phyloP scores from a whole-genome alignment of 164 flowering plant species.

The Stephania cephalantha region DNA sequence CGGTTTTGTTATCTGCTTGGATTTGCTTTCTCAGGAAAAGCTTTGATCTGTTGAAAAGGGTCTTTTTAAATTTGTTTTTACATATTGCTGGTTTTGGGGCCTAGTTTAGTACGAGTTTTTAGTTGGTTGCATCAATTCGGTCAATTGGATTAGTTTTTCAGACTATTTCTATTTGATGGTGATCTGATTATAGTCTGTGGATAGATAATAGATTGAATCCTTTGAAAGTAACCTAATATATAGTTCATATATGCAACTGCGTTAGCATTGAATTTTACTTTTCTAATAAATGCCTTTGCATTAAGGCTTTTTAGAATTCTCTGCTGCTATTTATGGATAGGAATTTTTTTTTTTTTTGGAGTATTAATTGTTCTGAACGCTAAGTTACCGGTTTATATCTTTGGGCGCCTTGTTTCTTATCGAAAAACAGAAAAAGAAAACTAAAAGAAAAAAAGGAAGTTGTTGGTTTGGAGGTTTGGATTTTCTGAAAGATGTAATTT shows the following conservation, averaged over 20 bases:
- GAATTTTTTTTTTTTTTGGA: neutral
- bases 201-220: neutral
- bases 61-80: neutral
- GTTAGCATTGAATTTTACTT: neutral
- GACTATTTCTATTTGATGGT: neutral
- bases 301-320: neutral
- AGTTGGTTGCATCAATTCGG: neutral
- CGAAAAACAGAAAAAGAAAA: too few species aligned
- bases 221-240: too few species aligned
- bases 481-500: neutral
- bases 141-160: neutral
- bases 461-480: neutral
- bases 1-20: constrained; percentile 3
- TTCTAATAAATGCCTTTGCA: neutral
- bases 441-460: neutral
- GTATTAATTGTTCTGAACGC: neutral
- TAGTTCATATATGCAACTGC: neutral
- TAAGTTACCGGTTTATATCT: neutral
- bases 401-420: neutral
- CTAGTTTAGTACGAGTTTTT: neutral
- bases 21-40: constrained; percentile 1
- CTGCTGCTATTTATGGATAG: neutral
- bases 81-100: neutral
- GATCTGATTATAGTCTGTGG: neutral
- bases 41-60: constrained; percentile 9